Conservation (phyloP, 1,284 basidiomycete genomes). For the Golubevia pallescens region DNA sequence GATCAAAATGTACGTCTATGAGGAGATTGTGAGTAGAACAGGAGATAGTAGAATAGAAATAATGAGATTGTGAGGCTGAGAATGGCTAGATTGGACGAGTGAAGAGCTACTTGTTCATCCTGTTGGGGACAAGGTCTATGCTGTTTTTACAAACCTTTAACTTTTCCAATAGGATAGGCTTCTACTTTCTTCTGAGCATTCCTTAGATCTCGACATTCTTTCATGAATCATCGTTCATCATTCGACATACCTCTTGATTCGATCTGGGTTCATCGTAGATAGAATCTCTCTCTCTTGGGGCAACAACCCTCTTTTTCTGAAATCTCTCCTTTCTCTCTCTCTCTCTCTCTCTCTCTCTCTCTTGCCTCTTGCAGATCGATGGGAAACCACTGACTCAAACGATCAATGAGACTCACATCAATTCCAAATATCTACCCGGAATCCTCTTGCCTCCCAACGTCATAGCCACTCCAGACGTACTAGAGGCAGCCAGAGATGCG, state of each 20-base stretch:
- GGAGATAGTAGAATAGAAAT: no score
- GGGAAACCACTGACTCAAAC: constrained; percentile 69
- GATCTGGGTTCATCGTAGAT: constrained; percentile 7
- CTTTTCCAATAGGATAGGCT: no score
- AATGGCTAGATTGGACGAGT: no score
- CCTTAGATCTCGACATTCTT: no score
- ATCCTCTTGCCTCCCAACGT: constrained; percentile 69
- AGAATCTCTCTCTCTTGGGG: background rate
- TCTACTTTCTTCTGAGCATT: no score
- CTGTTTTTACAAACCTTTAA: background rate
- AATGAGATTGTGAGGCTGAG: no score
- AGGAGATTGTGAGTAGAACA: constrained; percentile 37
- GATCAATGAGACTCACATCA: constrained; percentile 70
- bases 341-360: background rate
- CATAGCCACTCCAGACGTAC: constrained; percentile 67
- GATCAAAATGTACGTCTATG: constrained; percentile 57
- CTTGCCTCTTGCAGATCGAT: constrained; percentile 64
- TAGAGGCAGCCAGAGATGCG: constrained; percentile 69
- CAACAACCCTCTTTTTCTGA: no score
- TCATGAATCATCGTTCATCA: no score
- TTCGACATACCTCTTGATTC: no score
- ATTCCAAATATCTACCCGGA: constrained; percentile 69
- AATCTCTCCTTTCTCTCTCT: background rate
- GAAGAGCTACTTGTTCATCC: no score
- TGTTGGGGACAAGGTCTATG: no score